Evolutionary conservation across 257 asterid genomes (phyloP).

Genomic region (Petunia axillaris): DNA sequence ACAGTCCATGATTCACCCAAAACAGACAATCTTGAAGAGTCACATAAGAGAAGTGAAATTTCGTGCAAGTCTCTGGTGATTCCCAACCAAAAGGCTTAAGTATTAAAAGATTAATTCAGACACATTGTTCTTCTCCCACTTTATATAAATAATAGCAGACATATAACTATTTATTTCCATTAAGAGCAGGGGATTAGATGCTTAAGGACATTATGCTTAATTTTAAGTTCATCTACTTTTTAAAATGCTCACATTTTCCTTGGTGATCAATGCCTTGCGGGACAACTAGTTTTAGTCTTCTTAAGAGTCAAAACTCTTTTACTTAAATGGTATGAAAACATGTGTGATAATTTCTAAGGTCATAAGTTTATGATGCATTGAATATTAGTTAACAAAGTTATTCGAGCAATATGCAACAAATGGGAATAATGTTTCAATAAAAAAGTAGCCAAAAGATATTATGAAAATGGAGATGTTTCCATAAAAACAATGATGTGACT

Average conservation of each 20-base stretch:
- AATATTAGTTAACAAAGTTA: not conserved
- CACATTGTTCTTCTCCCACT: too few relatives aligned
- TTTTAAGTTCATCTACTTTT: not conserved
- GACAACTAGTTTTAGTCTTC: not conserved
- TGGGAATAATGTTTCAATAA: slow-evolving; percentile 11
- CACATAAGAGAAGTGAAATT: too few relatives aligned
- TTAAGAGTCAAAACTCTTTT: not conserved
- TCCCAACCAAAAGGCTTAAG: too few relatives aligned
- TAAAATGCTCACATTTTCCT: not conserved
- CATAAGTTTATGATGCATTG: not conserved
- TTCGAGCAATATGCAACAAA: not conserved
- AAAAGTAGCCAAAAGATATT: slow-evolving; percentile 4
- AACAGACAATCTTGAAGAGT: too few relatives aligned
- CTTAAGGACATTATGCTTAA: not conserved
- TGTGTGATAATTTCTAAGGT: not conserved
- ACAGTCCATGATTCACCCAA: too few relatives aligned
- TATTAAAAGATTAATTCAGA: too few relatives aligned
- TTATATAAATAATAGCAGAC: too few relatives aligned
- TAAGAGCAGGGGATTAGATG: too few relatives aligned
- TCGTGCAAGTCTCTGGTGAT: too few relatives aligned
- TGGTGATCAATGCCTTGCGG: not conserved
- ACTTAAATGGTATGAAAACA: not conserved
- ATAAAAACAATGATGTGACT: not conserved
- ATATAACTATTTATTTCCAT: too few relatives aligned
- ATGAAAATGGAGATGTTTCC: not conserved